Base-by-base conservation (phyloP, 2,329 filamentous ascomycete species). In the Neoarthrinium moseri region DNA sequence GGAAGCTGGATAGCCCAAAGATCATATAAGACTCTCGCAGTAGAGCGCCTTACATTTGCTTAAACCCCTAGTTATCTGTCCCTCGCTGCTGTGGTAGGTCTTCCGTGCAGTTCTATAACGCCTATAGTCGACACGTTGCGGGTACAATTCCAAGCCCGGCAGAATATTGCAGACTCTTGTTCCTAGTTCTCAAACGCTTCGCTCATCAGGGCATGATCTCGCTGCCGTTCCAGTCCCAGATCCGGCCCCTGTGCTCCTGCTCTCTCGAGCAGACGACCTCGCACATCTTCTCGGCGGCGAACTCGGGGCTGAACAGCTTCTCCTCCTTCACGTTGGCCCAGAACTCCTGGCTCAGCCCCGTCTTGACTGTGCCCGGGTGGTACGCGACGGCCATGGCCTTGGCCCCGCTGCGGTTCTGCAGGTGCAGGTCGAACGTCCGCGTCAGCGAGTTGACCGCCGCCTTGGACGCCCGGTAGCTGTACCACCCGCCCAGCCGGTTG, bases 301-400 rank as follows among this genome's bases (percentile, higher is more conserved):
- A 84, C 50, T 84, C 82, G 1, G 81, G 73, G 48, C 74, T 80
- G 54, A 92, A 84, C 54, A 94, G 67, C 64, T 84, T 83, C 1
- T 59, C 72, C 54, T 78, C 73, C 36, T 73, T 72, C 33, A 86
- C 82, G 32, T 73, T 80, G 0, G 60, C 71, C 88, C 87, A 92
- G 60, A 88, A 94, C 34, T 83, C 82, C 57, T 73, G 76, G 51
- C 83, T 89, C 50, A 95, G 68, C 8, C 78, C 83, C 41, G 89
- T 94, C 69, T 78, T 83, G 39, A 94, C 88, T 1, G 89, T 94
- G 3, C 89, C 89, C 1, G 89, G 89, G 65, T 94, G 89, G 58
- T 94, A 75, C 8, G 77, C 78, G 10, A 95, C 68, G 1, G 82
- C 81, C 53, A 90, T 72, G 0, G 86, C 87, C 42, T 79, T 81